Evolutionary conservation across 1,284 basidiomycete genomes (phyloP), one percentile per base, ranked within the genome.

Genomic region (Pyrrhoderma lamaoense): DNA sequence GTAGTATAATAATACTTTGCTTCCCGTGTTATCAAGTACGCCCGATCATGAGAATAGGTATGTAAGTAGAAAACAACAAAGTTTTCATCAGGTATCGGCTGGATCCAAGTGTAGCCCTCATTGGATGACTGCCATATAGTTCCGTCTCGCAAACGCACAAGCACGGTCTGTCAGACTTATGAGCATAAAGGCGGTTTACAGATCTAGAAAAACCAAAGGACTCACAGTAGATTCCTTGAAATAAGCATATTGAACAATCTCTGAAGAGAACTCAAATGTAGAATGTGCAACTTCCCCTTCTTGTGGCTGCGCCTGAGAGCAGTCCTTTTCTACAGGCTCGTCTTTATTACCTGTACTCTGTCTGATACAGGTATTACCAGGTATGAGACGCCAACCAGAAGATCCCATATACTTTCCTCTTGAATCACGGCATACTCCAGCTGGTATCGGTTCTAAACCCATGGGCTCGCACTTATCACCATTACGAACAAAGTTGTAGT

Each of bases 61-160:
- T 99, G 94, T 69, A 94, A 85, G 59, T 87, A 87, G 69, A 98
- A 86, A 0, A 79, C 82, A 36, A 97, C 70, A 69, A 95, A 90
- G 3, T 72, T 77, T 52, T 85, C 72, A 2, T 70, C 73, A 0
- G 79, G 73, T 59, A 67, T 69, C 11, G 85, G 72, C 58, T 82
- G 82, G 47, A 75, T 75, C 94, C 94, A 99, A 0, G 83, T 85
- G 66, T 90, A 93, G 0, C 95, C 95, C 66, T 99, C 94, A 65
- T 94, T 97, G 62, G 79, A 79, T 0, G 93, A 96, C 70, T 96
- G 92, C 89, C 90, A 98, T 50, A 97, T 75, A 0, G 79, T 76
- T 54, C 82, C 72, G 61, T 97, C 90, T 1, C 66, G 65, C 2
- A 96, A 74, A 23, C 91, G 86, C 27, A 91, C 82, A 19, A 99